These are phyloP conservation scores for Citrullus mucosospermus DNA, from an alignment of 306 rosid species.

Conservation along the genomic window DNA sequence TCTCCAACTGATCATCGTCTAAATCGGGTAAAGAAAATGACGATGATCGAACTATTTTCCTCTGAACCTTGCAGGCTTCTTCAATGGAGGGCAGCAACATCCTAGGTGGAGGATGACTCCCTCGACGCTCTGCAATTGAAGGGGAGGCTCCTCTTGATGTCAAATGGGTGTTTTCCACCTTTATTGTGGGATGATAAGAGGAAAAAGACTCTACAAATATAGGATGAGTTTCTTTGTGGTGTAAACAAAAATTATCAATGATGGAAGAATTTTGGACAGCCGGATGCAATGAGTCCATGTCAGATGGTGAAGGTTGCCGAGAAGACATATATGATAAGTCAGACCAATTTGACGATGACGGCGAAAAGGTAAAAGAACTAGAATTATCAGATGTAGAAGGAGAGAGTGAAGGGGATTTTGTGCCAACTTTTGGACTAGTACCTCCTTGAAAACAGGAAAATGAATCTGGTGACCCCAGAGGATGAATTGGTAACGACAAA, in stretches of 20 bases:
- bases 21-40: conserved; percentile 45
- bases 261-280: conserved; percentile 30
- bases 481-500: conserved; percentile 29
- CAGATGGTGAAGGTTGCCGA: conserved; percentile 68
- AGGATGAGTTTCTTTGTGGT: conserved; percentile 24
- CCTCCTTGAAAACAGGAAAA: conserved; percentile 37
- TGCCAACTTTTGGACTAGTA: conserved; percentile 33
- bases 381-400: conserved; percentile 73
- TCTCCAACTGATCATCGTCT: conserved; percentile 36
- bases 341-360: conserved; percentile 81
- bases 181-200: conserved; percentile 19
- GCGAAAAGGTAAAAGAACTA: conserved; percentile 70
- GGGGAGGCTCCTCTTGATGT: conserved; percentile 29
- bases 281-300: conserved; percentile 45
- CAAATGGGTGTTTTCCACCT: conserved; percentile 14
- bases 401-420: conserved; percentile 62
- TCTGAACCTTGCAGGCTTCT: conserved; percentile 32
- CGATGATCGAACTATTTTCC: conserved; percentile 40
- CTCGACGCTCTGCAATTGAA: conserved; percentile 88
- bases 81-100: conserved; percentile 52
- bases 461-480: conserved; percentile 36
- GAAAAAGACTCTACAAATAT: conserved; percentile 30
- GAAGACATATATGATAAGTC: conserved; percentile 60
- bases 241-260: conserved; percentile 22
- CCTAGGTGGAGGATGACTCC: conserved; percentile 71